Percentiles rank a stretch among this genome's conserved stretches.
phyloP scores from a whole-genome alignment of 176 grass and related monocot genomes.

The Poa annua region DNA sequence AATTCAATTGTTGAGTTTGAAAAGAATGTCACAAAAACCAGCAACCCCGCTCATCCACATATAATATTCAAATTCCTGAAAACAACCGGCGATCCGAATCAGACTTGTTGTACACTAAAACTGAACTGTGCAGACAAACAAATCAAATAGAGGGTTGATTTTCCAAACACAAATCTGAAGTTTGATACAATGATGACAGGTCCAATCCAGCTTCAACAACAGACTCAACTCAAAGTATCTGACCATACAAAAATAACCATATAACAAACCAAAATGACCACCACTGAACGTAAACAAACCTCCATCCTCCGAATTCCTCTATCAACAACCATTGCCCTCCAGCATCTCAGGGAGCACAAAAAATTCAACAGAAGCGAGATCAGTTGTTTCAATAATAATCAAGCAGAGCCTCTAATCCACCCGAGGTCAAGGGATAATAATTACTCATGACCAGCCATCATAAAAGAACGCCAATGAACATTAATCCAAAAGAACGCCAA shows the following conservation, averaged over 20 bases:
- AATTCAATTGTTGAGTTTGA: background rate
- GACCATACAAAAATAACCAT: too few relatives aligned
- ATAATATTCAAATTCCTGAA: background rate
- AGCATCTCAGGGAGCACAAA: slow-evolving; percentile 3
- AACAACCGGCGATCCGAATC: background rate
- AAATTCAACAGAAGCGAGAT: background rate
- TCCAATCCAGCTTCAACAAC: background rate
- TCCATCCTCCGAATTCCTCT: background rate
- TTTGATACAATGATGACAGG: background rate
- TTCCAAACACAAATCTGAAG: background rate
- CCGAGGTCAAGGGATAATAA: background rate
- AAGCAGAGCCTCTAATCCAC: slow-evolving; percentile 17
- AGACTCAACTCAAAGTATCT: background rate
- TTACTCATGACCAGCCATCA: background rate
- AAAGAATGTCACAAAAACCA: background rate
- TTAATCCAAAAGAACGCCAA: too few relatives aligned
- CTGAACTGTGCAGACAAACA: background rate
- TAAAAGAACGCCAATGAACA: background rate
- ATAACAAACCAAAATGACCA: background rate
- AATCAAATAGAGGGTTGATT: background rate
- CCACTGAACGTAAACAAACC: background rate
- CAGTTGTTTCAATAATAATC: background rate
- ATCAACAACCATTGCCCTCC: background rate
- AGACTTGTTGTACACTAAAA: background rate
- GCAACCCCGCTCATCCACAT: background rate